Evolutionary conservation across 306 rosid genomes (phyloP).

Genomic region (apple (Malus domestica)): ASM211411v1 NC_041800.1:9924501-9925000

Average conservation of each 20-base stretch:
- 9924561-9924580: slow-evolving; percentile 93
- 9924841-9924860: slow-evolving; percentile 96
- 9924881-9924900: slow-evolving; percentile 99
- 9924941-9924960: slow-evolving; percentile 42
- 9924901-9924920: slow-evolving; percentile 87
- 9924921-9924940: slow-evolving; percentile 62
- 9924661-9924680: slow-evolving; percentile 35
- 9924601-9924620: slow-evolving; percentile 71
- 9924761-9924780: slow-evolving; percentile 98
- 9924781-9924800: slow-evolving; percentile 97
- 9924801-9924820: slow-evolving; percentile 85
- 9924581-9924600: slow-evolving; percentile 93
- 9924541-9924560: slow-evolving; percentile 97
- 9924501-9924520: slow-evolving; percentile 99
- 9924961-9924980: slow-evolving; percentile 38
- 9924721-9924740: slow-evolving; percentile 90
- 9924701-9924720: slow-evolving; percentile 58
- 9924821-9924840: slow-evolving; percentile 89
- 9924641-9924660: slow-evolving; percentile 59
- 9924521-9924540: slow-evolving; percentile 88
- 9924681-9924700: slow-evolving; percentile 71
- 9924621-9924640: slow-evolving; percentile 64
- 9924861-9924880: slow-evolving; percentile 94
- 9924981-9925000: slow-evolving; percentile 38
- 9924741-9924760: slow-evolving; percentile 93